Evolutionary conservation across 1,284 basidiomycete genomes (phyloP).

Genomic region (Tranzscheliella williamsii): DNA sequence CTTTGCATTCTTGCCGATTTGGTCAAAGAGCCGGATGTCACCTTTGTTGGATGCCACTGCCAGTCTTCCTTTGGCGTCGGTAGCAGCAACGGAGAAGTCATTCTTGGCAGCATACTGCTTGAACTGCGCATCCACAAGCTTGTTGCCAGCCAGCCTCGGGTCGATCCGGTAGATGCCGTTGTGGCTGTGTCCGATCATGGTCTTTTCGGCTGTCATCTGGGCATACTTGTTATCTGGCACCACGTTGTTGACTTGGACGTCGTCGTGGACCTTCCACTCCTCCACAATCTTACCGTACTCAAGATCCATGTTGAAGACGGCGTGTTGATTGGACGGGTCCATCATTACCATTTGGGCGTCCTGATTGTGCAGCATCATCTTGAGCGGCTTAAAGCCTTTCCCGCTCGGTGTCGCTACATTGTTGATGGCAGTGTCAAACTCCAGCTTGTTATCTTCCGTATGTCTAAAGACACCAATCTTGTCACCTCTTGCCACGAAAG

Average conservation of each 20-base stretch:
- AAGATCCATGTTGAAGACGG: conserved; percentile 89
- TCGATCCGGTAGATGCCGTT: conserved; percentile 97
- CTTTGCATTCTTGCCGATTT: conserved; percentile 98
- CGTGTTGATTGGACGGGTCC: conserved; percentile 80
- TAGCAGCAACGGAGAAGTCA: conserved; percentile 89
- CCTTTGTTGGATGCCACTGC: conserved; percentile 96
- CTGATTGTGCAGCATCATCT: conserved; percentile 96
- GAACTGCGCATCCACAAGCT: conserved; percentile 91
- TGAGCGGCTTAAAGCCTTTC: conserved; percentile 80
- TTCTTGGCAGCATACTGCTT: conserved; percentile 96
- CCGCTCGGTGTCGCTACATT: conserved; percentile 80
- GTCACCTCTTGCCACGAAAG: conserved; percentile 91
- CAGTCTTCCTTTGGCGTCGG: conserved; percentile 82
- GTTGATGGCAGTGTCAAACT: conserved; percentile 86
- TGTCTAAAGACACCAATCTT: conserved; percentile 97
- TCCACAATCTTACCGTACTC: conserved; percentile 96
- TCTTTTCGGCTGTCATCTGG: conserved; percentile 88
- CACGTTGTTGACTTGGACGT: conserved; percentile 82
- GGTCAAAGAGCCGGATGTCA: conserved; percentile 92
- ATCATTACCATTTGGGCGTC: conserved; percentile 93
- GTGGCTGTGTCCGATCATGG: conserved; percentile 86
- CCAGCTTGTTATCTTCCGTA: conserved; percentile 74
- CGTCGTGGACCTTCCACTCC: conserved; percentile 95
- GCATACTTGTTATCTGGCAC: conserved; percentile 93
- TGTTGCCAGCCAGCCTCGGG: conserved; percentile 83